phyloP scores from a whole-genome alignment of 1,139 yeast genomes.

The Yamadazyma diospyri region DNA sequence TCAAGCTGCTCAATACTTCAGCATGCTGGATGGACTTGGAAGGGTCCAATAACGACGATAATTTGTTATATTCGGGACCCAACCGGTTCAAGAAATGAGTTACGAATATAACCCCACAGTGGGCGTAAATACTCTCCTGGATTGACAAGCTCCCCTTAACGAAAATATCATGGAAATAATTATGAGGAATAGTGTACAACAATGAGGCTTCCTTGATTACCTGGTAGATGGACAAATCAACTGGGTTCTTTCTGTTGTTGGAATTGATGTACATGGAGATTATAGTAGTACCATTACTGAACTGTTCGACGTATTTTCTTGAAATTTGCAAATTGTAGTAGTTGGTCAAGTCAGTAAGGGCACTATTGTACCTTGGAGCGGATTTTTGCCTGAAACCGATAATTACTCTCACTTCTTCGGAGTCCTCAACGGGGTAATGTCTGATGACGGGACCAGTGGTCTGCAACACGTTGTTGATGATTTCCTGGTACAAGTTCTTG shows the following conservation, averaged over 20 bases:
- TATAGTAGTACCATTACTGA: slow-evolving; percentile 82
- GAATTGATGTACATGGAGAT: slow-evolving; percentile 83
- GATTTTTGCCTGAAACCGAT: slow-evolving; percentile 86
- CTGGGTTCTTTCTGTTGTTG: slow-evolving; percentile 38
- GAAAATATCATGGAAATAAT: slow-evolving; percentile 73
- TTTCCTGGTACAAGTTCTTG: slow-evolving; percentile 67
- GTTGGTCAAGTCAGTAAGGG: slow-evolving; percentile 81
- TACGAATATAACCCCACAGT: slow-evolving; percentile 87
- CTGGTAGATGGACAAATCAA: slow-evolving; percentile 80
- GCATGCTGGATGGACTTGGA: slow-evolving; percentile 58
- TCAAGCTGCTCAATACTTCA: slow-evolving; percentile 76
- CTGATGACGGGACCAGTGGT: slow-evolving; percentile 94
- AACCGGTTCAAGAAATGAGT: slow-evolving; percentile 92
- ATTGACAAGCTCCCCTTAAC: slow-evolving; percentile 77
- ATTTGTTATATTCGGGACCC: slow-evolving; percentile 83
- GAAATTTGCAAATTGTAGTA: slow-evolving; percentile 85
- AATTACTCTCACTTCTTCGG: slow-evolving; percentile 77
- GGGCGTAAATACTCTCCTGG: slow-evolving; percentile 93
- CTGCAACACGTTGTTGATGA: slow-evolving; percentile 64
- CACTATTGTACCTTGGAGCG: slow-evolving; percentile 84
- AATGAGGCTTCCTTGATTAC: slow-evolving; percentile 93
- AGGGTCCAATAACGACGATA: slow-evolving; percentile 61
- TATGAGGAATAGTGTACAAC: slow-evolving; percentile 87
- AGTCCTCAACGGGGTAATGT: slow-evolving; percentile 75
- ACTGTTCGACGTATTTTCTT: slow-evolving; percentile 92